Percentiles rank a stretch among this genome's conserved stretches.
Conservation (phyloP, 2,329 filamentous ascomycete species). For the Microcyclosporella mali region DNA sequence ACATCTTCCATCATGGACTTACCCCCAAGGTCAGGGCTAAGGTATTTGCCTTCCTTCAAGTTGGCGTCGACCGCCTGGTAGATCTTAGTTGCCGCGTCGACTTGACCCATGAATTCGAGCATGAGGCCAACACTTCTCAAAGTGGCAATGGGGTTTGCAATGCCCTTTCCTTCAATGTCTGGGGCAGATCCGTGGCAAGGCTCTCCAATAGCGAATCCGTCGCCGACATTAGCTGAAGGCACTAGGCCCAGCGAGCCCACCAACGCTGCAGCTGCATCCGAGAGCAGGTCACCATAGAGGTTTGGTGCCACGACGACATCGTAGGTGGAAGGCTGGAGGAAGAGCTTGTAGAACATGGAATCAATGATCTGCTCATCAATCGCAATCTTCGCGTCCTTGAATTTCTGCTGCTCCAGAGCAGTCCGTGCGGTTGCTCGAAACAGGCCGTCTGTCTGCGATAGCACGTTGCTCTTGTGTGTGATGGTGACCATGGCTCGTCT, state of each 20-base stretch:
- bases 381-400: conserved; percentile 55
- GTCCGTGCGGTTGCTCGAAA: conserved; percentile 76
- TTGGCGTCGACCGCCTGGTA: conserved; percentile 89
- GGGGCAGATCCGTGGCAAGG: conserved; percentile 95
- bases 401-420: conserved; percentile 62
- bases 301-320: conserved; percentile 98
- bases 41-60: conserved; percentile 70
- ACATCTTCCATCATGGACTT: conserved; percentile 81
- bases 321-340: conserved; percentile 90
- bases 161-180: conserved; percentile 85
- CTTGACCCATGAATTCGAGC: conserved; percentile 90
- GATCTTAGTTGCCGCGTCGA: conserved; percentile 78
- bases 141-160: conserved; percentile 95
- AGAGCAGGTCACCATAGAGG: conserved; percentile 94
- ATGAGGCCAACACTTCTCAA: conserved; percentile 85
- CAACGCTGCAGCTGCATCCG: conserved; percentile 88
- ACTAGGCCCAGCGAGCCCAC: conserved; percentile 90
- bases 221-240: conserved; percentile 89
- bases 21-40: conserved; percentile 88
- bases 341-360: conserved; percentile 99
- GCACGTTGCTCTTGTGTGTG: conserved; percentile 97
- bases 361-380: conserved; percentile 96
- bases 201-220: conserved; percentile 92
- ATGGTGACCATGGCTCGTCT: conserved; percentile 75
- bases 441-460: conserved; percentile 91